Evolutionary conservation across 2,329 filamentous ascomycete species (phyloP).

Genomic region (Aspergillus intermedius): DNA sequence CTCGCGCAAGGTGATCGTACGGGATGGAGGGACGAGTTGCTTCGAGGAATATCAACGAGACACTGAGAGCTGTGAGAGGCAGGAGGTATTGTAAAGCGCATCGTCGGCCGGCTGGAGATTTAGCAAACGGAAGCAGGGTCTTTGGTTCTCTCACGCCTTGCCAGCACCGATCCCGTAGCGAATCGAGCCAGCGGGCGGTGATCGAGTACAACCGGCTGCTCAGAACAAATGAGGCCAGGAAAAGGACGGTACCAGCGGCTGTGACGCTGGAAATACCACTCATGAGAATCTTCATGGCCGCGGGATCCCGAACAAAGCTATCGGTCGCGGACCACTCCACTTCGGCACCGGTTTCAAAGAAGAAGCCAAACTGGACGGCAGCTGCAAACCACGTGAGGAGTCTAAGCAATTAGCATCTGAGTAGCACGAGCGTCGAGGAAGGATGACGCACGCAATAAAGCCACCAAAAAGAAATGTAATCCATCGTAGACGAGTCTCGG

Average conservation of each 20-base stretch:
- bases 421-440: neutral
- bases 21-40: slow-evolving; percentile 26
- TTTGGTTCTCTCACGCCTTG: slow-evolving; percentile 12
- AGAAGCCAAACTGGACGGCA: slow-evolving; percentile 34
- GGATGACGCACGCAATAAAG: slow-evolving; percentile 23
- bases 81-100: slow-evolving; percentile 15
- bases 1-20: slow-evolving; percentile 31
- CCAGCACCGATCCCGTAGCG: slow-evolving; percentile 12
- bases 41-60: slow-evolving; percentile 25
- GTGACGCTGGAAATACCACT: slow-evolving; percentile 27
- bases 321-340: slow-evolving; percentile 32
- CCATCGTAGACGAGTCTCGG: slow-evolving; percentile 18
- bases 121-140: slow-evolving; percentile 13
- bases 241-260: slow-evolving; percentile 19
- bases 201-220: slow-evolving; percentile 24
- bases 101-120: slow-evolving; percentile 13
- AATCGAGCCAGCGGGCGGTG: slow-evolving; percentile 17
- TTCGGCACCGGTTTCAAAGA: slow-evolving; percentile 35
- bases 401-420: slow-evolving; percentile 11
- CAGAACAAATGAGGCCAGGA: slow-evolving; percentile 22
- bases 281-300: slow-evolving; percentile 32
- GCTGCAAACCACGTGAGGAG: slow-evolving; percentile 26
- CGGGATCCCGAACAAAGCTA: slow-evolving; percentile 31
- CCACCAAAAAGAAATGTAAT: slow-evolving; percentile 18
- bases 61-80: slow-evolving; percentile 12